phyloP scores from a whole-genome alignment of 2,329 filamentous ascomycete species.

The Fusarium sp. region DNA sequence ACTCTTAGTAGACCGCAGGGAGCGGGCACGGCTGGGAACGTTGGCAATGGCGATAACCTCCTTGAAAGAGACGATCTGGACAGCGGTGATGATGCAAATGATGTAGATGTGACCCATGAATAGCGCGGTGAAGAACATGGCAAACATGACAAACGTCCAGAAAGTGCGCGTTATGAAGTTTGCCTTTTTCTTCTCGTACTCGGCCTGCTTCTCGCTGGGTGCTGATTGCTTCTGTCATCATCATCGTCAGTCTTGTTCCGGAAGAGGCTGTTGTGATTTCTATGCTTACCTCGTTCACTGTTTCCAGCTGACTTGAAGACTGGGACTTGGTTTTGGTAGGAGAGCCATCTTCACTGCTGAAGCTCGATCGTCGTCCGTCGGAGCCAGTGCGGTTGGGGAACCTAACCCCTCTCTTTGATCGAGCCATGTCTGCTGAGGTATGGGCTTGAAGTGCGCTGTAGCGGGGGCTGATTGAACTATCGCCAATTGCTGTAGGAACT shows the following conservation, averaged over 20 bases:
- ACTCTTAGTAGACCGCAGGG: slow-evolving; percentile 92
- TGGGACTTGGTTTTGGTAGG: slow-evolving; percentile 47
- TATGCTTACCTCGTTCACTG: slow-evolving; percentile 52
- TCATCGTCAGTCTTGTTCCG: neutral
- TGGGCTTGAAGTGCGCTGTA: slow-evolving; percentile 12
- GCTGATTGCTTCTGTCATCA: slow-evolving; percentile 55
- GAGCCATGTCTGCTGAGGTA: slow-evolving; percentile 47
- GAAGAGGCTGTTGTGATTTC: neutral
- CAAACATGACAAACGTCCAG: slow-evolving; percentile 99
- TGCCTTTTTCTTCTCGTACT: slow-evolving; percentile 98
- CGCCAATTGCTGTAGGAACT: slow-evolving; percentile 4
- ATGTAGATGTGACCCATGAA: slow-evolving; percentile 98
- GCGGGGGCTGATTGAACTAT: slow-evolving; percentile 1
- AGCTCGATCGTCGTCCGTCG: slow-evolving; percentile 73
- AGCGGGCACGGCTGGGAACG: slow-evolving; percentile 89
- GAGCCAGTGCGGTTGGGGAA: slow-evolving; percentile 60
- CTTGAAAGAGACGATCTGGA: slow-evolving; percentile 98
- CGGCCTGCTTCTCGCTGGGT: slow-evolving; percentile 60
- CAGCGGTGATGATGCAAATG: slow-evolving; percentile 88
- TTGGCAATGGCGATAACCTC: slow-evolving; percentile 98
- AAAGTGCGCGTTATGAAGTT: slow-evolving; percentile 97
- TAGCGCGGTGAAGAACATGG: slow-evolving; percentile 87
- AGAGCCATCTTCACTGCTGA: slow-evolving; percentile 70
- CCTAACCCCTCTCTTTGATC: slow-evolving; percentile 63
- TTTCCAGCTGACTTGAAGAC: slow-evolving; percentile 46